Evolutionary conservation across 768 basidiomycete genomes (phyloP).

Genomic region (Pulveroboletus sp.): DNA sequence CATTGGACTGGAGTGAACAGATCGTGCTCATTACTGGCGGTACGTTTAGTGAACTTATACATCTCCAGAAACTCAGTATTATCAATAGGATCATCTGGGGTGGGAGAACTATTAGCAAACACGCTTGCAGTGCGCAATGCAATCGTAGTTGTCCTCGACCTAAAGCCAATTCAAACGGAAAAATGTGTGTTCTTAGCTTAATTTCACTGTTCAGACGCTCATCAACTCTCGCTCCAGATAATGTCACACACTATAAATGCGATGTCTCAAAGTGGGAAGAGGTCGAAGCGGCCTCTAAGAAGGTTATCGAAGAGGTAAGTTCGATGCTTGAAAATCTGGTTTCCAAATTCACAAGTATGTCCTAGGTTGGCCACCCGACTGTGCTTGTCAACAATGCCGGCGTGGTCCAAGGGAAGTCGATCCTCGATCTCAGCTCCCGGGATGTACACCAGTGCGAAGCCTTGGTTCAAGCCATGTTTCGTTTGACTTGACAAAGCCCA

Average conservation of each 20-base stretch:
- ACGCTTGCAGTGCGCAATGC: conserved; percentile 81
- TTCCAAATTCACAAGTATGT: background rate
- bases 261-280: conserved; percentile 88
- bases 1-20: conserved; percentile 82
- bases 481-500: conserved; percentile 26
- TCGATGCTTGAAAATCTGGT: background rate
- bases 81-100: conserved; percentile 73
- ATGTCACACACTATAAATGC: conserved; percentile 82
- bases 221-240: conserved; percentile 42
- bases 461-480: conserved; percentile 31
- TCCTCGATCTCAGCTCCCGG: conserved; percentile 71
- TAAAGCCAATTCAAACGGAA: conserved; percentile 71
- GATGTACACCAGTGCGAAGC: conserved; percentile 84
- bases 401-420: conserved; percentile 81
- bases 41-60: conserved; percentile 28
- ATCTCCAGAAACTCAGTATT: background rate
- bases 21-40: conserved; percentile 91
- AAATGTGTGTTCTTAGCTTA: conserved; percentile 49
- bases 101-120: conserved; percentile 84
- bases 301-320: conserved; percentile 71
- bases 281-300: conserved; percentile 69
- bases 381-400: conserved; percentile 94
- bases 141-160: conserved; percentile 80
- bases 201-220: background rate
- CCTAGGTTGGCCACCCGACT: conserved; percentile 81